phyloP scores from a whole-genome alignment of 129 eudicot species.

The Flaveria brownii region DNA sequence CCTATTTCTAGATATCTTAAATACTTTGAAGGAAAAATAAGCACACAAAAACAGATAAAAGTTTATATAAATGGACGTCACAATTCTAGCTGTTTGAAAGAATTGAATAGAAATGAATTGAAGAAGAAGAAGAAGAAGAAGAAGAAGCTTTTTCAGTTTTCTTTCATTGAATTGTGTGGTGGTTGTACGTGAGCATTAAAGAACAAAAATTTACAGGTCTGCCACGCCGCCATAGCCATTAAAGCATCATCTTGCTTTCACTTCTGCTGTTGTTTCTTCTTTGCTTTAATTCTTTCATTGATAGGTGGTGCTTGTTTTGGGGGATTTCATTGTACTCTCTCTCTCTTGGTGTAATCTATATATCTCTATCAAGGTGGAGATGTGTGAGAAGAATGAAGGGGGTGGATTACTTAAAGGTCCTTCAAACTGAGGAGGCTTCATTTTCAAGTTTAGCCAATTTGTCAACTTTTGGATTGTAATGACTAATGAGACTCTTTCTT shows the following conservation, averaged over 20 bases:
- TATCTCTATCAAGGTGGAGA: conserved; percentile 1
- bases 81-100: conserved; percentile 12
- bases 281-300: conserved; percentile 34
- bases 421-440: conserved; percentile 13
- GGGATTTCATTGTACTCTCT: conserved; percentile 25
- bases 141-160: background rate
- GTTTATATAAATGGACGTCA: conserved; percentile 13
- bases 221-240: conserved; percentile 49
- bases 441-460: conserved; percentile 24
- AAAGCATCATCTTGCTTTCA: conserved; percentile 28
- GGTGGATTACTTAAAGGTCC: conserved; percentile 25
- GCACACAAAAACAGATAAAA: background rate
- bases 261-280: conserved; percentile 17
- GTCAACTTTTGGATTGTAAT: conserved; percentile 15
- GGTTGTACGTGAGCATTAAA: conserved; percentile 39
- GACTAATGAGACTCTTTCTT: background rate
- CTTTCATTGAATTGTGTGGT: conserved; percentile 20
- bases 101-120: conserved; percentile 16
- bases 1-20: conserved; percentile 40
- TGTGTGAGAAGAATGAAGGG: background rate
- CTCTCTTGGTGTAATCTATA: background rate
- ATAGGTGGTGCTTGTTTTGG: conserved; percentile 34
- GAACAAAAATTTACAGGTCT: conserved; percentile 37
- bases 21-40: conserved; percentile 2
- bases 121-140: background rate